Evolutionary conservation across 371 early-diverging fungal species (phyloP).

Genomic region (Chytridium lagenaria): DNA sequence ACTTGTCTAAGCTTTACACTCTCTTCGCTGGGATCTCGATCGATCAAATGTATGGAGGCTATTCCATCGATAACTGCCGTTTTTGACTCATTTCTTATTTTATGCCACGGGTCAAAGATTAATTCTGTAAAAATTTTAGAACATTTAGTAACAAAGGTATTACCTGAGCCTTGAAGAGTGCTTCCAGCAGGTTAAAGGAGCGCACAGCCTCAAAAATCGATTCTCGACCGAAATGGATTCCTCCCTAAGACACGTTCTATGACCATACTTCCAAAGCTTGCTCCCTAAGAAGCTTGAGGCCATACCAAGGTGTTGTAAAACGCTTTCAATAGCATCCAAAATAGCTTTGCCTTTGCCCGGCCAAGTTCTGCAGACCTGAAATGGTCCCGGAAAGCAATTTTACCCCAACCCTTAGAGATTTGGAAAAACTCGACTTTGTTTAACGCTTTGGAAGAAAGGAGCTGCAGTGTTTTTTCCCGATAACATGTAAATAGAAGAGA

Average conservation of each 20-base stretch:
- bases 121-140: not conserved
- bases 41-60: not conserved
- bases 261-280: not conserved
- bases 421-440: not conserved
- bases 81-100: not conserved
- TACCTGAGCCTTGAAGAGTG: not conserved
- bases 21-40: not conserved
- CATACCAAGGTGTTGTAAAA: not conserved
- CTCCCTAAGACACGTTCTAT: not conserved
- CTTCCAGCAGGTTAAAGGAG: not conserved
- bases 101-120: not conserved
- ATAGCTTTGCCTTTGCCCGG: not conserved
- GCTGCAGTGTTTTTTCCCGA: not conserved
- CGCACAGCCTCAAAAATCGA: not conserved
- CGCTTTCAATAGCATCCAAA: not conserved
- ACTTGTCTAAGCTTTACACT: not conserved
- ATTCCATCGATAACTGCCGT: slow-evolving; percentile 3
- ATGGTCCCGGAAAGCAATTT: not conserved
- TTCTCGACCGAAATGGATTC: not conserved
- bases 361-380: not conserved
- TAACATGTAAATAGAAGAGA: not conserved
- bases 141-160: not conserved
- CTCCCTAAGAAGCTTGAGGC: not conserved
- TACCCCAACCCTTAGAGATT: not conserved
- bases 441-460: not conserved